A percentile compares a stretch with the other conserved stretches of the same genome.
These are phyloP conservation scores for Melocanna baccifera DNA, from an alignment of 176 grass and related monocot species.

Conservation along the genomic window DNA sequence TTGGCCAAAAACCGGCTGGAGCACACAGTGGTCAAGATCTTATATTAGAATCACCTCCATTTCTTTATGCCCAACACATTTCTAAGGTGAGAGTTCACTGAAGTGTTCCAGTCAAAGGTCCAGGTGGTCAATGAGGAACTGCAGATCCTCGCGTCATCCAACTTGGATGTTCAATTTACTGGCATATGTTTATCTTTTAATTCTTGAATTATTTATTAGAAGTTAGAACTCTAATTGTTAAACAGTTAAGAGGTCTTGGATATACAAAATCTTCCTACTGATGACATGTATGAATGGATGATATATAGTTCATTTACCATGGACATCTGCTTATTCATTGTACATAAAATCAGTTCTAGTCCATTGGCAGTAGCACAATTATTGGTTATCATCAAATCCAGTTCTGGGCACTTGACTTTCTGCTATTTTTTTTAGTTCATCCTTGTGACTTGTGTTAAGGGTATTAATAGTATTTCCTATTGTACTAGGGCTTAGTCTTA, in stretches of 20 bases:
- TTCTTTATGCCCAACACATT: neutral
- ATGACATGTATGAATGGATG: too few relatives aligned
- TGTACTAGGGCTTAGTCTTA: too few relatives aligned
- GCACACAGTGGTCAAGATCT: neutral
- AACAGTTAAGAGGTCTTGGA: too few relatives aligned
- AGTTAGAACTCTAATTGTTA: too few relatives aligned
- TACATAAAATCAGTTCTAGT: neutral
- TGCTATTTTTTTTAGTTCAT: neutral
- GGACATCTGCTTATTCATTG: neutral
- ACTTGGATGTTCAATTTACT: too few relatives aligned
- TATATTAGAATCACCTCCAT: neutral
- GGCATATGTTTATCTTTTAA: too few relatives aligned
- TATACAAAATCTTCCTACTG: too few relatives aligned
- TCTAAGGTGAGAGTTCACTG: neutral
- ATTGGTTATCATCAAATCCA: neutral
- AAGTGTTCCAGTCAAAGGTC: neutral
- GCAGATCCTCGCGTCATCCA: neutral
- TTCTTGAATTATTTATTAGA: too few relatives aligned
- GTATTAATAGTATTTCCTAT: too few relatives aligned
- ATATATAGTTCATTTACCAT: neutral
- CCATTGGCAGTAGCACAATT: neutral
- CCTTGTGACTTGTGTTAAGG: neutral
- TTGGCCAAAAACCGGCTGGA: neutral
- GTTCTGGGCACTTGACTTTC: neutral
- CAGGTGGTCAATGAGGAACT: neutral